Conservation (phyloP, 768 basidiomycete species). For the Naganishia vaughanmartiniae region DNA sequence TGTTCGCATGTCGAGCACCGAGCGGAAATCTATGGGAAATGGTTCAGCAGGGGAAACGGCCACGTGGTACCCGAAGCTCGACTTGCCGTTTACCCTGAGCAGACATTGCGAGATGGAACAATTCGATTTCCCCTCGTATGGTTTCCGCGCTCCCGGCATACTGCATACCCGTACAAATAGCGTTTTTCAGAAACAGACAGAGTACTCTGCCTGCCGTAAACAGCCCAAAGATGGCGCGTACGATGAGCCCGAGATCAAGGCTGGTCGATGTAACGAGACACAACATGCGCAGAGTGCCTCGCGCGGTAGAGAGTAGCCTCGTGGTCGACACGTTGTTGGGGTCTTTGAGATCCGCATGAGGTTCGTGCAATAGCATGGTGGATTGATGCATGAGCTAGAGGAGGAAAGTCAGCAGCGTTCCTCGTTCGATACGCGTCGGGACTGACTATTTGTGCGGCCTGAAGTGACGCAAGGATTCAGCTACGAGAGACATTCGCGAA, state of each 20-base stretch:
- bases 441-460: slow-evolving; percentile 30
- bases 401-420: neutral
- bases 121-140: slow-evolving; percentile 29
- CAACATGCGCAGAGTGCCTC: slow-evolving; percentile 30
- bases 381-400: slow-evolving; percentile 26
- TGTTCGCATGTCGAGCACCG: slow-evolving; percentile 23
- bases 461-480: neutral
- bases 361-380: slow-evolving; percentile 30
- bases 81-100: slow-evolving; percentile 29
- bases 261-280: slow-evolving; percentile 28
- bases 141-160: slow-evolving; percentile 21
- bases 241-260: slow-evolving; percentile 23
- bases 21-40: slow-evolving; percentile 24
- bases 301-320: slow-evolving; percentile 24
- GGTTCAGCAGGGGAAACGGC: neutral
- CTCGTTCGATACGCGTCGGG: neutral
- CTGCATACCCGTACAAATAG: slow-evolving; percentile 21
- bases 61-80: neutral
- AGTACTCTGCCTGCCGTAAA: slow-evolving; percentile 27
- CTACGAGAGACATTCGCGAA: neutral
- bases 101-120: slow-evolving; percentile 29
- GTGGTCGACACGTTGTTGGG: slow-evolving; percentile 25
- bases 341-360: slow-evolving; percentile 23
- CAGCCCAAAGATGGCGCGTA: slow-evolving; percentile 22
- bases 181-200: slow-evolving; percentile 23